Conservation (phyloP, 129 eudicot genomes). For the Flaveria brownii region DNA sequence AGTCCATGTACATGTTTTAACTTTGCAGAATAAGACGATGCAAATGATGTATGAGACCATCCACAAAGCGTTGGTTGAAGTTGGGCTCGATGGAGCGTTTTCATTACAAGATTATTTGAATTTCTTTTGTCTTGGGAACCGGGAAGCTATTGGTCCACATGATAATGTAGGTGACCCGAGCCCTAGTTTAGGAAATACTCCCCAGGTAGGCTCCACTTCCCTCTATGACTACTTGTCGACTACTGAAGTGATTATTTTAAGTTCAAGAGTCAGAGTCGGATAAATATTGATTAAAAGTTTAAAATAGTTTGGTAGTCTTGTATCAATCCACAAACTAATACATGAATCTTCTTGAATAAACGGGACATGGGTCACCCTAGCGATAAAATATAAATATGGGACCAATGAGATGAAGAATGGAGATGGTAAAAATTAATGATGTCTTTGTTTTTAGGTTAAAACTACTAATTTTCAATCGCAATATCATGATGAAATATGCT, state of each 20-base stretch:
- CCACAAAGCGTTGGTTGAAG: constrained; percentile 80
- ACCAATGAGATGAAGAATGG: no score
- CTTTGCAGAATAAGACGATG: constrained; percentile 81
- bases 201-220: constrained; percentile 57
- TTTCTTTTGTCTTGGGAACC: constrained; percentile 92
- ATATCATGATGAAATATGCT: background rate
- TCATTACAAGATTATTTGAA: constrained; percentile 91
- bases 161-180: constrained; percentile 27
- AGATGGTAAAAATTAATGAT: no score
- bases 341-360: no score
- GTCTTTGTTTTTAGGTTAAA: background rate
- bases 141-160: constrained; percentile 56
- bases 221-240: background rate
- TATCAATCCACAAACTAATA: no score
- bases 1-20: background rate
- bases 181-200: constrained; percentile 51
- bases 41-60: constrained; percentile 99
- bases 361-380: no score
- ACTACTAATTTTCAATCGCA: background rate
- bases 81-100: constrained; percentile 78
- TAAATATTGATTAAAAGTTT: background rate
- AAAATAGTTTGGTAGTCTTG: no score
- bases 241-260: background rate
- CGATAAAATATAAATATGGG: no score
- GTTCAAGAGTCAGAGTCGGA: background rate